These are phyloP conservation scores for Phyllostachys edulis DNA, from an alignment of 176 grass and related monocot species.

Conservation along the genomic window DNA sequence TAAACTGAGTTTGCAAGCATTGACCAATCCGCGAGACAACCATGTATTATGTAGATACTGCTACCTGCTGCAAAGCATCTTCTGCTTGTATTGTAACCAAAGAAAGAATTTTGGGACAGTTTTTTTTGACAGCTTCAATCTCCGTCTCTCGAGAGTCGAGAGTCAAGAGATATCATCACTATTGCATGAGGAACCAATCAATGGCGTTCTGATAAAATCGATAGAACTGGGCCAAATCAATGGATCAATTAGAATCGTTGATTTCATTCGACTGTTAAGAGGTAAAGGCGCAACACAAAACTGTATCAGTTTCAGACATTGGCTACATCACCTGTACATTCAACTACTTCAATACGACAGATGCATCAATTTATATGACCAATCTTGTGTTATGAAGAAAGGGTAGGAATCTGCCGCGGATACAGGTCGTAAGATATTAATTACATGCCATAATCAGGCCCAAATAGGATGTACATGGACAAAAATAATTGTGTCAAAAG, in stretches of 20 bases:
- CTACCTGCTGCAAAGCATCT: too few relatives aligned
- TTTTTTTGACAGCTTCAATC: not conserved
- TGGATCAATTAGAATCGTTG: not conserved
- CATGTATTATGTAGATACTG: too few relatives aligned
- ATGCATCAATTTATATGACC: not conserved
- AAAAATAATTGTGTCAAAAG: not conserved
- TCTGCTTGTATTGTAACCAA: too few relatives aligned
- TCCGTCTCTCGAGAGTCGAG: not conserved
- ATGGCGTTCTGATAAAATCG: not conserved
- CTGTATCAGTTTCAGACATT: not conserved
- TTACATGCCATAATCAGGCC: not conserved
- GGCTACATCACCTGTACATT: not conserved
- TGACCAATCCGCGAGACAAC: too few relatives aligned
- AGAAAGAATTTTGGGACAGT: too few relatives aligned
- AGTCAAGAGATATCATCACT: not conserved
- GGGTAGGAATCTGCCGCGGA: not conserved
- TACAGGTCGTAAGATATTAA: not conserved
- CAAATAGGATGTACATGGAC: not conserved
- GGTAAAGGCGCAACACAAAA: not conserved
- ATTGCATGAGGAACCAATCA: not conserved
- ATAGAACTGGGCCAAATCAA: too few relatives aligned
- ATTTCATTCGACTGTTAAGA: not conserved
- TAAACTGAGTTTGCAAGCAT: too few relatives aligned
- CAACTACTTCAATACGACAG: too few relatives aligned
- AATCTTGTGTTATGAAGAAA: not conserved